These are phyloP conservation scores for Beauveria medogensis DNA, from an alignment of 2,329 filamentous ascomycete species.

Conservation along the genomic window DNA sequence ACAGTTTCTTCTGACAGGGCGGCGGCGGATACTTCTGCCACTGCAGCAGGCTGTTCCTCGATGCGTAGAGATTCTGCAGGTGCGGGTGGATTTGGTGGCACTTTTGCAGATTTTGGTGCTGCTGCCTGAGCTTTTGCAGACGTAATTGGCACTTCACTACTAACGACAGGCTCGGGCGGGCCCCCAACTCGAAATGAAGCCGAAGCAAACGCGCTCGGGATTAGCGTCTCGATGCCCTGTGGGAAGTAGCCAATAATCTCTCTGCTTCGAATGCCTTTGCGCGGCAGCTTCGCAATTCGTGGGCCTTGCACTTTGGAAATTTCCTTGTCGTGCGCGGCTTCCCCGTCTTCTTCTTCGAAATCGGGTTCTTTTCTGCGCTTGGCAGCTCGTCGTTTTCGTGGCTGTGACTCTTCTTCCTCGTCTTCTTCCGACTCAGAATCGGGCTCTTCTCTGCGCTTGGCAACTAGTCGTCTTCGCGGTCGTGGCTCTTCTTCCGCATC, in stretches of 20 bases:
- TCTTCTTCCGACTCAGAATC: conserved; percentile 1
- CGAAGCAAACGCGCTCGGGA: conserved; percentile 15
- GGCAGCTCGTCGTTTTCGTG: not conserved
- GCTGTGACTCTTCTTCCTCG: not conserved
- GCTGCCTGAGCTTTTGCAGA: not conserved
- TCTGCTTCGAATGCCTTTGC: conserved; percentile 37
- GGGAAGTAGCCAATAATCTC: conserved; percentile 36
- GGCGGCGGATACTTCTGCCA: not conserved
- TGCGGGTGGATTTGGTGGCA: too few relatives aligned
- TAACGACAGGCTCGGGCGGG: not conserved
- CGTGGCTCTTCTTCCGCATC: not conserved
- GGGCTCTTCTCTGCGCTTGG: not conserved
- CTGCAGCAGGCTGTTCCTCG: not conserved
- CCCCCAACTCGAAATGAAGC: conserved; percentile 11
- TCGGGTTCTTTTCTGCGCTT: not conserved
- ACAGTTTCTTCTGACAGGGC: not conserved
- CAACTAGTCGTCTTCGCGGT: not conserved
- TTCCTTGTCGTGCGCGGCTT: not conserved
- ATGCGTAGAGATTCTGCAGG: not conserved
- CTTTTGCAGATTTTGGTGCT: not conserved
- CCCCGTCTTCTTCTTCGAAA: not conserved
- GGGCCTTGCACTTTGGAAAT: conserved; percentile 18
- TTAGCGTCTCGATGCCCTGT: conserved; percentile 13
- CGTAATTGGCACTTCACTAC: not conserved
- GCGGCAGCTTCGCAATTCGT: conserved; percentile 30